These are phyloP conservation scores for Cocos nucifera DNA, from an alignment of 176 grass and related monocot species.

Conservation along the genomic window DNA sequence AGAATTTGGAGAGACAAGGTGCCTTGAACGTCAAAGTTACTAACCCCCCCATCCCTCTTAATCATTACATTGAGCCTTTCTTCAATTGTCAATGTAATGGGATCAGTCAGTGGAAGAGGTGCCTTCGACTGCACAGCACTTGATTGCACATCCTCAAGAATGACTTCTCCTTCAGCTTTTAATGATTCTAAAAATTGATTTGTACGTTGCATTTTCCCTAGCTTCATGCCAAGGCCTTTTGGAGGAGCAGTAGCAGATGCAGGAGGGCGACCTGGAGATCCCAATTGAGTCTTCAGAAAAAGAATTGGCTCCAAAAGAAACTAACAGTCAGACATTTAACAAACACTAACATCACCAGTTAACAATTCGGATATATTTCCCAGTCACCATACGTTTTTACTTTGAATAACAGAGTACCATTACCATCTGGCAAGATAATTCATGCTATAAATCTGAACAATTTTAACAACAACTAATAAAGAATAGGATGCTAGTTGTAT, in stretches of 20 bases:
- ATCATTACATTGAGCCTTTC: constrained; percentile 61
- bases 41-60: constrained; percentile 74
- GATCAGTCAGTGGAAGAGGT: constrained; percentile 49
- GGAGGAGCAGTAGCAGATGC: constrained; percentile 47
- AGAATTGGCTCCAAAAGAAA: too few relatives aligned
- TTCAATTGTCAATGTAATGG: constrained; percentile 70
- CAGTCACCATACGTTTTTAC: too few relatives aligned
- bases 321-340: too few relatives aligned
- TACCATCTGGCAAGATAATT: too few relatives aligned
- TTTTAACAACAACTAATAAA: too few relatives aligned
- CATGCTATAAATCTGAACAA: too few relatives aligned
- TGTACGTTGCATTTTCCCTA: constrained; percentile 65
- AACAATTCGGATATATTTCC: too few relatives aligned
- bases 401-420: too few relatives aligned
- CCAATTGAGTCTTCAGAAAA: too few relatives aligned
- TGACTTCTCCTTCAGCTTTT: constrained; percentile 86
- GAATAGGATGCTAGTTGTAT: too few relatives aligned
- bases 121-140: constrained; percentile 30
- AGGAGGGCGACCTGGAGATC: constrained; percentile 36
- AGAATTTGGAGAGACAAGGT: constrained; percentile 79
- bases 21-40: constrained; percentile 72
- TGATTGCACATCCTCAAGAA: constrained; percentile 70
- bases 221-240: constrained; percentile 84
- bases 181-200: constrained; percentile 86
- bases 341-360: too few relatives aligned